These are phyloP conservation scores for Ormosia emarginata DNA, from an alignment of 306 rosid species.

Conservation along the genomic window DNA sequence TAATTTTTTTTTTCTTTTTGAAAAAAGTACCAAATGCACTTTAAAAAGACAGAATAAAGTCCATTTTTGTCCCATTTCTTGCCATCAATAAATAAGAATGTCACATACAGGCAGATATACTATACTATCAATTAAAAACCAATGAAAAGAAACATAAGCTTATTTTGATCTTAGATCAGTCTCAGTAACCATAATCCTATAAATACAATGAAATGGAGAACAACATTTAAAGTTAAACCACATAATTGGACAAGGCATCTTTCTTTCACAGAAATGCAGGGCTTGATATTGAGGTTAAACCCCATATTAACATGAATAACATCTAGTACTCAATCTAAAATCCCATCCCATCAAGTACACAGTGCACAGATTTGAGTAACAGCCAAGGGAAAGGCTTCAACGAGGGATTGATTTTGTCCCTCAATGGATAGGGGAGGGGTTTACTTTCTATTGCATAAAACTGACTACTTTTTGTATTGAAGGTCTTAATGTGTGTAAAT, in stretches of 20 bases:
- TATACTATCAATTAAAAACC: neutral
- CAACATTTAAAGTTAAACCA: neutral
- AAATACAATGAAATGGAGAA: neutral
- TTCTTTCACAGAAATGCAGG: neutral
- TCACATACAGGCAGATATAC: neutral
- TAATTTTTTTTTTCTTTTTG: neutral
- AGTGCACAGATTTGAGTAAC: neutral
- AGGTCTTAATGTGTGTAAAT: neutral
- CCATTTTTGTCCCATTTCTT: neutral
- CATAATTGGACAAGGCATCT: neutral
- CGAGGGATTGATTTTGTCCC: neutral
- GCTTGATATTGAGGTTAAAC: neutral
- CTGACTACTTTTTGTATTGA: neutral
- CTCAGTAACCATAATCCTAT: constrained; percentile 1
- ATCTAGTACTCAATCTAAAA: neutral
- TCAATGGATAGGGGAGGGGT: neutral
- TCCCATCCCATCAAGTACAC: neutral
- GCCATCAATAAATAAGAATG: constrained; percentile 3
- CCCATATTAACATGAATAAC: neutral
- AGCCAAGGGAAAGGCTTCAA: neutral
- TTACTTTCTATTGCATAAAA: neutral
- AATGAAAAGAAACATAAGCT: neutral
- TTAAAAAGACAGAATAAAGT: neutral
- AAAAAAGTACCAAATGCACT: neutral
- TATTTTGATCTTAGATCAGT: neutral